Evolutionary conservation across 768 basidiomycete species (phyloP), one percentile per base, ranked within the genome.

Genomic region (Rhizopogon sp.): DNA sequence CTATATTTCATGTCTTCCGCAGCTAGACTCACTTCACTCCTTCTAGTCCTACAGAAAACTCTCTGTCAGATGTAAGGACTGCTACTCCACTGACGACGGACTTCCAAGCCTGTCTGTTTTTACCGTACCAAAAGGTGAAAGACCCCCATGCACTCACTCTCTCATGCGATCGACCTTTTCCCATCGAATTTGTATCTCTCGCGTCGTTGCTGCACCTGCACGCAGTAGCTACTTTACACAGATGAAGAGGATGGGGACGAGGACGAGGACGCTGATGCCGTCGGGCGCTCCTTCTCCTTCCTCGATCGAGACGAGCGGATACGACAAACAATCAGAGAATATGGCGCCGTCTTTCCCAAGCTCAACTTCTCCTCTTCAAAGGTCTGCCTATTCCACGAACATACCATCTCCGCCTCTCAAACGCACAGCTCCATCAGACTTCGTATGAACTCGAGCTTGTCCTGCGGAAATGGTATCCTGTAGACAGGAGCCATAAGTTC

Each of bases 281-380:
- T 70, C 1, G 56, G 54, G 1, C 70, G 62, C 49, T 70, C 60
- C 25, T 91, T 82, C 62, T 74, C 86, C 3, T 95, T 98, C 65
- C 93, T 93, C 0, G 84, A 85, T 44, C 73, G 97, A n/a, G 92
- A 94, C 62, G 71, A 73, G 13, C 74, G 74, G 55, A 95, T 98
- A 57, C 73, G 90, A 46, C 67, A 73, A 13, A 79, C 77, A 35
- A 75, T 97, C n/a, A 62, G 72, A 43, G 70, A 79, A 54, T 94
- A 90, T 67, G 88, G 83, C 3, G 87, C 87, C 5, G 87, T 96
- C 29, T 98, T 98, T 67, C 94, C 95, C 0, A 98, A 98, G 71
- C 83, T 98, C 53, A 98, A 97, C 65, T 97, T 95, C 73, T 91
- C 93, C 6, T 87, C 91, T n/a, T 95, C 95, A 13, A 88, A 87